Percentiles rank a stretch among this genome's conserved stretches.
Conservation (phyloP, 352 stramenopile species). For the Globisporangium spinosum region DNA sequence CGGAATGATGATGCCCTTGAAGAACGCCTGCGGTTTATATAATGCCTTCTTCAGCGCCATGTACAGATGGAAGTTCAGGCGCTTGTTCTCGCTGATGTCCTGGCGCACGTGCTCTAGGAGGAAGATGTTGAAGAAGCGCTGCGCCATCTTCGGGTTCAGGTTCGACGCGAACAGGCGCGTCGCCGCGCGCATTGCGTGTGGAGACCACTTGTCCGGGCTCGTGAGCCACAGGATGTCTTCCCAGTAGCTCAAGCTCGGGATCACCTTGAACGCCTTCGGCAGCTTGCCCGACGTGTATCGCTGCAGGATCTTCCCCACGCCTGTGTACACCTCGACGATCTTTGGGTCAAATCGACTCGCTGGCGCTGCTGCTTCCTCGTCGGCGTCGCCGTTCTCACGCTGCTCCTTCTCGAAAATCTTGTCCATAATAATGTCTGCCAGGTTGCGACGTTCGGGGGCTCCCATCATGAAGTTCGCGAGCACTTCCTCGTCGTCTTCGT, state of each 20-base stretch:
- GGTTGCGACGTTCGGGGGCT: constrained; percentile 83
- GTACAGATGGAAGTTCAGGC: constrained; percentile 99
- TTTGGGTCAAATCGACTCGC: constrained; percentile 89
- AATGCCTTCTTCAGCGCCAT: constrained; percentile 98
- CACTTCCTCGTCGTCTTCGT: constrained; percentile 83
- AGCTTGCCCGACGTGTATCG: constrained; percentile 98
- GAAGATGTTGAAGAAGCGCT: constrained; percentile 99
- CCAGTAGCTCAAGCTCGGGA: constrained; percentile 98
- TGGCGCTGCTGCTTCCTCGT: constrained; percentile 55
- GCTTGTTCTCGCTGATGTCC: constrained; percentile 97
- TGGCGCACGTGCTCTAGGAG: constrained; percentile 95
- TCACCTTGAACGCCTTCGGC: constrained; percentile 99
- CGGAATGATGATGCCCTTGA: constrained; percentile 99
- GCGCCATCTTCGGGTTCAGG: constrained; percentile 98
- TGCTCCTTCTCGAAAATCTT: constrained; percentile 98
- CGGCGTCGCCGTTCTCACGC: constrained; percentile 74
- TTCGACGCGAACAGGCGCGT: constrained; percentile 99
- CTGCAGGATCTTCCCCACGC: constrained; percentile 96
- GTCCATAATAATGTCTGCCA: constrained; percentile 99
- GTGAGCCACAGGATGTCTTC: constrained; percentile 98
- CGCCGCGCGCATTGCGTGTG: constrained; percentile 96
- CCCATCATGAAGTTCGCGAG: constrained; percentile 87
- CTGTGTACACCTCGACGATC: constrained; percentile 98
- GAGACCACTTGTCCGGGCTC: constrained; percentile 96
- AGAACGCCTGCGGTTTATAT: constrained; percentile 99